These are phyloP conservation scores for Penicillium flavigenum DNA, from an alignment of 495 filamentous ascomycete species.

Conservation along the genomic window DNA sequence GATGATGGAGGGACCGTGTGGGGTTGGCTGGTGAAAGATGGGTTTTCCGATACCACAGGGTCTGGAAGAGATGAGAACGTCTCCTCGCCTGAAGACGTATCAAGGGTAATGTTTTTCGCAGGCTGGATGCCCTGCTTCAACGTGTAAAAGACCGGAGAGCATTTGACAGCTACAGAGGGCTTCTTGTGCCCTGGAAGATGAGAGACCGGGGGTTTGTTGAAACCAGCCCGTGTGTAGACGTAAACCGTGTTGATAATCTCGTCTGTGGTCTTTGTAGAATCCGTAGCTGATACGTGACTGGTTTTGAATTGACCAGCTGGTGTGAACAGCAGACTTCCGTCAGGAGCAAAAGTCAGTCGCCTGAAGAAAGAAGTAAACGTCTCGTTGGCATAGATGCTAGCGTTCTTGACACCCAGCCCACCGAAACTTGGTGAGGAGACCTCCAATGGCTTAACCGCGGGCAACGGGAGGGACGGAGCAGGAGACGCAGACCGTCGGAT, in stretches of 20 bases:
- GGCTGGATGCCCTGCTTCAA: conserved; percentile 64
- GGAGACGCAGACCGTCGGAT: conserved; percentile 88
- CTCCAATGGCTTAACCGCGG: conserved; percentile 94
- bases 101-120: conserved; percentile 88
- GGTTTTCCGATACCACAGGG: conserved; percentile 62
- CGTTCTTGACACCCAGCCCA: conserved; percentile 70
- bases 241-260: conserved; percentile 97
- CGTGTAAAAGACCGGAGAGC: conserved; percentile 87
- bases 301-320: conserved; percentile 95
- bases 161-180: conserved; percentile 92
- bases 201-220: conserved; percentile 97
- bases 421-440: conserved; percentile 70
- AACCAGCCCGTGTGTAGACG: conserved; percentile 92
- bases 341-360: conserved; percentile 88
- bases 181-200: conserved; percentile 98
- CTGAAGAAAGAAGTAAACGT: conserved; percentile 97
- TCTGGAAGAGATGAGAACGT: conserved; percentile 81
- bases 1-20: conserved; percentile 82
- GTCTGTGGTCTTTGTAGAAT: conserved; percentile 69
- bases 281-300: conserved; percentile 63
- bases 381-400: conserved; percentile 95
- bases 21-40: conserved; percentile 51
- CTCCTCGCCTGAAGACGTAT: conserved; percentile 85
- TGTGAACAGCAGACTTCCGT: conserved; percentile 92
- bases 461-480: conserved; percentile 90